phyloP scores from a whole-genome alignment of 75 land plant genomes.

The Picea sitchensis region DNA sequence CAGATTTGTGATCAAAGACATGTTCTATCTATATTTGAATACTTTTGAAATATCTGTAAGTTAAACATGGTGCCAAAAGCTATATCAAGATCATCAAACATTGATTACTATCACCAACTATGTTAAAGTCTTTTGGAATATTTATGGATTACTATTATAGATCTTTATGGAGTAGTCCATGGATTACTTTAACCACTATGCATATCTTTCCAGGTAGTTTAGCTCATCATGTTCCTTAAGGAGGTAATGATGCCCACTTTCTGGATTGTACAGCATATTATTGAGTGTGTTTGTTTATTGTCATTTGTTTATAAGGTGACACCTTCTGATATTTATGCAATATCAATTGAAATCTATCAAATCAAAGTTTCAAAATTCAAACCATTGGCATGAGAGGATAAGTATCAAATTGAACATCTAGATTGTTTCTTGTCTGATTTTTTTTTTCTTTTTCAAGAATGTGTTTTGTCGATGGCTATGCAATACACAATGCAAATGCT shows the following conservation, averaged over 20 bases:
- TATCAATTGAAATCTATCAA: not conserved
- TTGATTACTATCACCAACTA: not conserved
- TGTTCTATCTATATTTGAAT: no score
- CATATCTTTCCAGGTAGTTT: not conserved
- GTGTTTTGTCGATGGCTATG: not conserved
- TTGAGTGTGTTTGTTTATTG: not conserved
- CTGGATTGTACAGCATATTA: not conserved
- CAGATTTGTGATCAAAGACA: no score
- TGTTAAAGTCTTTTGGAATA: not conserved
- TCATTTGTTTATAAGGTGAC: not conserved
- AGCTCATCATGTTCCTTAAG: not conserved
- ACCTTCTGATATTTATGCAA: not conserved
- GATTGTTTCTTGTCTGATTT: not conserved
- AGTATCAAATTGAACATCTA: not conserved
- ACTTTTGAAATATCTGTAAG: no score
- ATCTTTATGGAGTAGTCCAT: no score
- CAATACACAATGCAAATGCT: not conserved
- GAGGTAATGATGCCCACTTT: not conserved
- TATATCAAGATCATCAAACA: not conserved
- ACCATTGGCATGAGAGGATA: not conserved
- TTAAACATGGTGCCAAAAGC: not conserved
- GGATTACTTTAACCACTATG: no score
- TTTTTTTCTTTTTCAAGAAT: not conserved
- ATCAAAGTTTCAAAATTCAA: not conserved
- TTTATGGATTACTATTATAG: no score